These are phyloP conservation scores for Styphnolobium japonicum DNA, from an alignment of 306 rosid species.

Conservation along the genomic window DNA sequence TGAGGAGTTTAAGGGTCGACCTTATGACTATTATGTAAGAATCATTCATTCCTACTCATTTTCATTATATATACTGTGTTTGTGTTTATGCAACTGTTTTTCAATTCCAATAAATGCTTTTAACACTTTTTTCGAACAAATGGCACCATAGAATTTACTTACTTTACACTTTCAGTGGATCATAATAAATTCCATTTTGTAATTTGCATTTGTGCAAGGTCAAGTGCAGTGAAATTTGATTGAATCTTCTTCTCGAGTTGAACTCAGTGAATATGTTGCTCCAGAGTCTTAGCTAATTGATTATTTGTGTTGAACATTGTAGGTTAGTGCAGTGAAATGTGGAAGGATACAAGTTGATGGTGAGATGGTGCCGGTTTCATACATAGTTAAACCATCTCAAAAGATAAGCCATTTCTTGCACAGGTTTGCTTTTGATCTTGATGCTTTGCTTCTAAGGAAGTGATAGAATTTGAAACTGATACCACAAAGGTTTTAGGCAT, in stretches of 20 bases:
- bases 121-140: neutral
- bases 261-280: neutral
- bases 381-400: conserved; percentile 62
- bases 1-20: conserved; percentile 89
- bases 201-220: neutral
- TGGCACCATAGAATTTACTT: neutral
- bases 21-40: conserved; percentile 78
- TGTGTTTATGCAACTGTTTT: neutral
- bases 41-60: neutral
- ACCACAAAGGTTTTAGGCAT: conserved; percentile 54
- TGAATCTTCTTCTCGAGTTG: neutral
- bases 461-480: conserved; percentile 39
- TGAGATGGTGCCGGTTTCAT: conserved; percentile 36
- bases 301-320: neutral
- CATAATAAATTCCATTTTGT: neutral
- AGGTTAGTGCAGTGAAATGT: conserved; percentile 44
- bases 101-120: neutral
- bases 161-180: neutral
- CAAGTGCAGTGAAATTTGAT: neutral
- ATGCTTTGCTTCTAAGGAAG: conserved; percentile 9
- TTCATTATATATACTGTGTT: neutral
- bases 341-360: conserved; percentile 51
- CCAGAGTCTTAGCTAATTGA: neutral
- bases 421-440: conserved; percentile 50
- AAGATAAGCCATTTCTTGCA: conserved; percentile 83